These are phyloP conservation scores for Trichocladium uniseriatum DNA, from an alignment of 495 filamentous ascomycete species.

Conservation along the genomic window DNA sequence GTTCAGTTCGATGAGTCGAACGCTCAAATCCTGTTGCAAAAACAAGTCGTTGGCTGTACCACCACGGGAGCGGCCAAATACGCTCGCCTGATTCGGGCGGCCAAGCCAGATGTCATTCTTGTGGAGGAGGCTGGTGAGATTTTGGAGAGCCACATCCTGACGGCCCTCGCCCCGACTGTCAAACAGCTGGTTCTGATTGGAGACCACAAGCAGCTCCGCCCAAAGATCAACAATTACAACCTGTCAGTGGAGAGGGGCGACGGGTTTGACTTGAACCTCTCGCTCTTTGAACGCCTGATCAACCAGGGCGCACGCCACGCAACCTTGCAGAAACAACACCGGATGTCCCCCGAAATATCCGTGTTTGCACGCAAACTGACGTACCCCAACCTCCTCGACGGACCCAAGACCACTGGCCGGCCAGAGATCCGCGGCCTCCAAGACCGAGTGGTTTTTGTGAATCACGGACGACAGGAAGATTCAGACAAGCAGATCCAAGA, in stretches of 20 bases:
- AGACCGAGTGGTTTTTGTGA: constrained; percentile 55
- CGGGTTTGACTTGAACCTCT: constrained; percentile 61
- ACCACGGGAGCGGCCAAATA: constrained; percentile 67
- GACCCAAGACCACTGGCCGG: constrained; percentile 39
- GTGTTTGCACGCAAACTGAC: constrained; percentile 48
- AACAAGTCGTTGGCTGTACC: constrained; percentile 64
- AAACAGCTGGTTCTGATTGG: constrained; percentile 67
- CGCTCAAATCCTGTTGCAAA: constrained; percentile 39
- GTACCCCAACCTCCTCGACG: constrained; percentile 58
- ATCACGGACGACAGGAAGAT: constrained; percentile 50
- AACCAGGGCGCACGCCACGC: constrained; percentile 44
- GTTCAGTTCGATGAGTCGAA: constrained; percentile 38
- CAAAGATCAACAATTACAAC: constrained; percentile 56
- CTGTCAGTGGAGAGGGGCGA: constrained; percentile 58
- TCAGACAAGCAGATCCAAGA: constrained; percentile 37
- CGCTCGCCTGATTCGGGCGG: constrained; percentile 40
- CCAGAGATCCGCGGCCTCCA: constrained; percentile 49
- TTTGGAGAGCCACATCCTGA: constrained; percentile 59
- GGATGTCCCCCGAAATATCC: constrained; percentile 66
- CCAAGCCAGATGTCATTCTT: constrained; percentile 47
- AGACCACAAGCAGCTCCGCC: constrained; percentile 69
- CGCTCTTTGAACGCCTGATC: constrained; percentile 64
- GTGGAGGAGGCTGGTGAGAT: constrained; percentile 79
- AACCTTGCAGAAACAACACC: constrained; percentile 53
- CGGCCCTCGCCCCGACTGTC: constrained; percentile 48